A percentile compares a stretch with the other conserved stretches of the same genome.
phyloP scores from a whole-genome alignment of 2,329 filamentous ascomycete species.

The Pyrenochaeta sp. region DNA sequence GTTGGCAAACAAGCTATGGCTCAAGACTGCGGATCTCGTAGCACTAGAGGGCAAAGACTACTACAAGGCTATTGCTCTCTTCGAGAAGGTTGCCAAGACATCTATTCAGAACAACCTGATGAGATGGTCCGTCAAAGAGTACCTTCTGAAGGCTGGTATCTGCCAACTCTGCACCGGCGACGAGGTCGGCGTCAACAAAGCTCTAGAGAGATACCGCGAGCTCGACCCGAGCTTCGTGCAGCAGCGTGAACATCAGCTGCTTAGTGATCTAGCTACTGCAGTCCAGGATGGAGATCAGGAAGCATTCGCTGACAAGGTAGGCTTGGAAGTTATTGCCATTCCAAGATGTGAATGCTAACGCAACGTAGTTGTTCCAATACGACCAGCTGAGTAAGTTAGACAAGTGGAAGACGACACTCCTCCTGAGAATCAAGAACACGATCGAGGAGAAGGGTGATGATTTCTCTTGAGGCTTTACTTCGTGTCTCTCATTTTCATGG shows the following conservation, averaged over 20 bases:
- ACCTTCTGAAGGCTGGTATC: conserved; percentile 91
- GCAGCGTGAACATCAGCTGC: conserved; percentile 81
- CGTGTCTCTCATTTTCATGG: too few species aligned
- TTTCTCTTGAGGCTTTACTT: too few species aligned
- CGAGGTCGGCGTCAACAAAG: conserved; percentile 77
- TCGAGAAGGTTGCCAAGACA: conserved; percentile 80
- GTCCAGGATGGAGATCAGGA: conserved; percentile 82
- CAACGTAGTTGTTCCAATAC: conserved; percentile 73
- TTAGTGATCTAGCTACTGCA: conserved; percentile 77
- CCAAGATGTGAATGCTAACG: conserved; percentile 8
- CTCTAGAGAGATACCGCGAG: conserved; percentile 82
- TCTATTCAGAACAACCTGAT: conserved; percentile 83
- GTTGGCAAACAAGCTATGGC: conserved; percentile 89
- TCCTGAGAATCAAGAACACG: conserved; percentile 81
- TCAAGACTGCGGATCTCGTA: conserved; percentile 89
- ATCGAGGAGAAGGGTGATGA: conserved; percentile 77
- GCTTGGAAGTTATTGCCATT: conserved; percentile 59
- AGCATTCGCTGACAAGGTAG: conserved; percentile 76
- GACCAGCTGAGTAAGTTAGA: conserved; percentile 93
- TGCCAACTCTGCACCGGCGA: conserved; percentile 83
- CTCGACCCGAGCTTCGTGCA: conserved; percentile 69
- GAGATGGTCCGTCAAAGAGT: conserved; percentile 77
- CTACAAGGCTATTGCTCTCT: conserved; percentile 56
- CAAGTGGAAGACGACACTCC: conserved; percentile 92
- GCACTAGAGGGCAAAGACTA: conserved; percentile 83